Evolutionary conservation across 2,329 filamentous ascomycete species (phyloP), one percentile per base, ranked within the genome.

Genomic region (Xylaria sp.): DNA sequence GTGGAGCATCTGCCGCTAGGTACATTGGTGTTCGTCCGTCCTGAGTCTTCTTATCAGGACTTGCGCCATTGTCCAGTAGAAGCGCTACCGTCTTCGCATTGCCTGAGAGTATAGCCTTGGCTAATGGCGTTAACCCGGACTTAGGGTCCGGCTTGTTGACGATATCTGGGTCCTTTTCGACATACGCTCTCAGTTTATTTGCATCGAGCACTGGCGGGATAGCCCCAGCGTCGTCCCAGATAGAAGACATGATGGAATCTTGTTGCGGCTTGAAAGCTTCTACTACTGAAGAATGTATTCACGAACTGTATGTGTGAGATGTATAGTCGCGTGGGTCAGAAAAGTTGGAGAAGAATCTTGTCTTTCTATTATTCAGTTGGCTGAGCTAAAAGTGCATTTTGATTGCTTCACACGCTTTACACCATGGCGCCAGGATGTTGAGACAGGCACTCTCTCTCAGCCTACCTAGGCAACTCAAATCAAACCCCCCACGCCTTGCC

Each of bases 11-110:
- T 56, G 68, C 70, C 8, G 70, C 70, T 0, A 70, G 32, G 32
- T 69, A 72, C 63, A 72, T 64, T 19, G 68, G 68, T 5, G 66
- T 60, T 65, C 70, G 53, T 19, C 68, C 66, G 65, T 72, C 65
- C 2, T 19, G 21, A 12, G 59, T 71, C 53, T 72, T 70, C 61
- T 59, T 55, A 32, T 72, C 66, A 2, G 66, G 54, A 27, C 57
- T 61, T 11, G 70, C 70, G 21, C 64, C 58, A 39, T 70, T 70
- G 12, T 69, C 58, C 7, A 72, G 47, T 19, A 72, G 68, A 45
- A 70, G 57, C 34, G 64, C 66, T 2, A 70, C 70, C 4, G 59
- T 66, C 5, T 39, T 54, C 14, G 51, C 58, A 11, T 67, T 68
- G 11, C 69, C 65, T 14, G 50, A 32, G n/a, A 56, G 62, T 27